Base-by-base conservation (phyloP, 1,284 basidiomycete genomes). In the Austroboletus olivaceoglutinosus region DNA sequence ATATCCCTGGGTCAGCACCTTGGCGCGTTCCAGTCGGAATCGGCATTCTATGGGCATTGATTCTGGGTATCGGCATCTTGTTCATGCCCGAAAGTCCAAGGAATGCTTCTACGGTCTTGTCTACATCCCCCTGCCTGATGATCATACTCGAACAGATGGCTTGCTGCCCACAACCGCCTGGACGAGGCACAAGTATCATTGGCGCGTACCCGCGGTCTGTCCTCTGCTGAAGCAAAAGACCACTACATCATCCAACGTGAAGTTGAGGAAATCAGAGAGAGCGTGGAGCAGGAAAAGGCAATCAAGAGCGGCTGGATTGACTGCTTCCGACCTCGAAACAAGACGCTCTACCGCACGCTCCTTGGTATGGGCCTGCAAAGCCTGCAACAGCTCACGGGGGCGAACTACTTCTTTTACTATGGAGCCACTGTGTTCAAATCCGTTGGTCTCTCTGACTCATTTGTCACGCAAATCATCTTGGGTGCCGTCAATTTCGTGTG, bases 31-130 rank as follows among this genome's bases (percentile, higher is more conserved):
- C 87, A 40, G 79, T 90, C 45, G 86, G 81, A 13, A 75, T 90
- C 51, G 84, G 88, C 30, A 75, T 92, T 58, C 67, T 85, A 50
- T 91, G 86, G 79, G 80, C 85, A 4, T 62, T 78, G 45, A 76
- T 91, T 45, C 79, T 91, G 10, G 76, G 77, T 27, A 55, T 82
- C 29, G 86, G 86, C 37, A 91, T 91, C 56, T 62, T 83, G 15
- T 83, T 88, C 62, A 87, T 89, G 81, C 89, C 87, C 19, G 87
- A 89, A 66, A 81, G 77, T 43, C 87, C 88, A n/a, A 69, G 82
- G 72, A 73, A 52, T 13, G 61, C 45, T 48, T 40, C 27, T 21
- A 9, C 13, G 34, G 3, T 36, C 21, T 34, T n/a, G 9, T 13
- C 23, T 30, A n/a, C 5, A 15, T 1, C 31, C 42, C n/a, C 13